A percentile compares a stretch with the other conserved stretches of the same genome.
Conservation (phyloP, 2,329 filamentous ascomycete genomes). For the Neofusicoccum kwambonambiense region DNA sequence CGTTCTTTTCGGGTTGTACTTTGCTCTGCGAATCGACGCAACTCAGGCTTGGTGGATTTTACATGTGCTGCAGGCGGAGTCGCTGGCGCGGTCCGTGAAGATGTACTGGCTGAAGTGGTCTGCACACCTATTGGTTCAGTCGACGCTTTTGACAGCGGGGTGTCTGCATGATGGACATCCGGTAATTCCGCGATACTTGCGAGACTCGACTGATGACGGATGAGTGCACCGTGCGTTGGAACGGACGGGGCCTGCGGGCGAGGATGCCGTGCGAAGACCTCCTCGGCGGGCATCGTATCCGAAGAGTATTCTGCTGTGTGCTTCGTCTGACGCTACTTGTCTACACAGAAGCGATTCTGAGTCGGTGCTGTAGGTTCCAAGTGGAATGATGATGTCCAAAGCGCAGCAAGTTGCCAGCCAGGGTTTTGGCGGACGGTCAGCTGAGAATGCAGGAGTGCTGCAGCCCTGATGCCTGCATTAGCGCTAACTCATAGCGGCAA, state of each 20-base stretch:
- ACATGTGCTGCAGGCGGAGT: background rate
- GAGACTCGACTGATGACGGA: background rate
- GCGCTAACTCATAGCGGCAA: background rate
- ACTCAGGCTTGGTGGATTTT: background rate
- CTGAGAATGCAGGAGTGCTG: background rate
- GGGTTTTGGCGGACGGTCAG: background rate
- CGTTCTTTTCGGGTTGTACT: background rate
- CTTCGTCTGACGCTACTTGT: background rate
- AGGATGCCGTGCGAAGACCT: background rate
- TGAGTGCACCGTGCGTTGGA: background rate
- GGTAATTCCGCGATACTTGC: background rate
- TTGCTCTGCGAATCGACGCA: background rate
- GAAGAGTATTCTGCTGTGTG: background rate
- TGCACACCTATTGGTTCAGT: background rate
- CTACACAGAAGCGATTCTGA: background rate
- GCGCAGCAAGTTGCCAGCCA: background rate
- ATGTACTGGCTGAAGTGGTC: background rate
- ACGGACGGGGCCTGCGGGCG: slow-evolving; percentile 1
- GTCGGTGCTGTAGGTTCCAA: background rate
- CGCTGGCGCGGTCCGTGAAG: background rate
- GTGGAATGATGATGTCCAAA: background rate
- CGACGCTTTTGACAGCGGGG: background rate
- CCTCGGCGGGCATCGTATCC: background rate
- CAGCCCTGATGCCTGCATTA: background rate
- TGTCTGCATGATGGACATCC: background rate